Evolutionary conservation across 306 rosid genomes (phyloP), one percentile per base, ranked within the genome.

Genomic region (Malus asiatica): DNA sequence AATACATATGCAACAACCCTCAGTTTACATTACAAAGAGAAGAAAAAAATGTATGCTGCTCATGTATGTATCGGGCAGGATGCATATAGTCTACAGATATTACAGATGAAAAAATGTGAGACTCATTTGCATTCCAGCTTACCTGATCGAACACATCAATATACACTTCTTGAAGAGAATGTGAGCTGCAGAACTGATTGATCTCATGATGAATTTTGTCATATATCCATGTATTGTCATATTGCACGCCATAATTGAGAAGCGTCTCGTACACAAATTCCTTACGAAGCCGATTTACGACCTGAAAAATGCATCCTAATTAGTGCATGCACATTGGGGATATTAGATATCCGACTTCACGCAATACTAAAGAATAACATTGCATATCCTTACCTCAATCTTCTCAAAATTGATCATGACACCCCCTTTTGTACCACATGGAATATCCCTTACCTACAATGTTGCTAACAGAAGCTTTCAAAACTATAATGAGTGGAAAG

Each of bases 61-160:
- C 20, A 42, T 30, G 76, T 20, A 55, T 22, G 40, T 29, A 45
- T n/a, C 11, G 1, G 61, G 46, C 64, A 66, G 25, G 29, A 13
- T 33, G 44, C 53, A 57, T 19, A 33, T 27, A 42, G n/a, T 14
- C 15, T 33, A 16, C 52, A 52, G n/a, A 13, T 6, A 55, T 65
- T 33, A 16, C 30, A 70, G 1, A 25, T 40, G 33, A 82, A 73
- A 57, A 48, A 23, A 53, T 8, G 55, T 9, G 55, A 71, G 23
- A 11, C 71, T 40, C 23, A 46, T 32, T 18, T 32, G 59, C 60
- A 71, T 66, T 32, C 67, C 70, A 80, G 27, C 33, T 35, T 73
- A 86, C 99, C 93, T 95, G 96, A 87, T 92, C 97, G 77, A 95
- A 95, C 64, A 90, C 97, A 86, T 95, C 97, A 77, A 95, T 92